Percentiles rank a stretch among this genome's conserved stretches.
phyloP scores from a whole-genome alignment of 1,284 basidiomycete species.

The Schizophyllum amplum region DNA sequence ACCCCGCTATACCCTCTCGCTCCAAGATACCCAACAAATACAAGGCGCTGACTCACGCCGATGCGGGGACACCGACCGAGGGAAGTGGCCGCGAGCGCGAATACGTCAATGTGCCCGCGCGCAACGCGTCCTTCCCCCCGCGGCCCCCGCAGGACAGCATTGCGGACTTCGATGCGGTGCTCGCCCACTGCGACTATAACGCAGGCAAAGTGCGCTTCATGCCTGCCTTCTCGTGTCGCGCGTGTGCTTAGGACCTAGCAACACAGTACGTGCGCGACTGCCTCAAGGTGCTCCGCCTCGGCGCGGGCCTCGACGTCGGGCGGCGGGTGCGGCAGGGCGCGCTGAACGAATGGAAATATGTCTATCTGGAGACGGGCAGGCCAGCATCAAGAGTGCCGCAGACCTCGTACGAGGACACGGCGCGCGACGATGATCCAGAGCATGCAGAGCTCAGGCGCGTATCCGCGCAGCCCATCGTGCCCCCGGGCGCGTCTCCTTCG shows the following conservation, averaged over 20 bases:
- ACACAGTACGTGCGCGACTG: slow-evolving; percentile 69
- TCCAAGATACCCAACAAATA: neutral
- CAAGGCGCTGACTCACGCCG: neutral
- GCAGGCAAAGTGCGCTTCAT: slow-evolving; percentile 43
- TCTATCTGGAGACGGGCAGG: slow-evolving; percentile 36
- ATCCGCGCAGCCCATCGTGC: slow-evolving; percentile 26
- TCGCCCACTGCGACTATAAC: slow-evolving; percentile 69
- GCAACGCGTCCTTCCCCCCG: slow-evolving; percentile 50
- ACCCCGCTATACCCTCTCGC: neutral
- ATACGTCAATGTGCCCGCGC: slow-evolving; percentile 50
- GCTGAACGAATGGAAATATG: slow-evolving; percentile 58
- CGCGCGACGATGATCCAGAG: slow-evolving; percentile 24
- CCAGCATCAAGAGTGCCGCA: slow-evolving; percentile 27
- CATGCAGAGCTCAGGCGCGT: slow-evolving; percentile 16
- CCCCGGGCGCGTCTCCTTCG: slow-evolving; percentile 45
- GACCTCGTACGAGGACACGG: slow-evolving; percentile 33
- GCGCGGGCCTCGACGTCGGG: slow-evolving; percentile 65
- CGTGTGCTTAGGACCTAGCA: slow-evolving; percentile 1
- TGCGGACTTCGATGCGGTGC: slow-evolving; percentile 63
- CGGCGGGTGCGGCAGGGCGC: slow-evolving; percentile 50
- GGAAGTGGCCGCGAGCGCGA: slow-evolving; percentile 52
- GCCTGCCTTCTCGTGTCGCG: neutral
- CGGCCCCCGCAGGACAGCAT: slow-evolving; percentile 59
- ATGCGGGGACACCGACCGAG: neutral
- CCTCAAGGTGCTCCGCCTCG: slow-evolving; percentile 63